Base-by-base conservation (phyloP, 495 filamentous ascomycete genomes). In the Trypethelium eluteriae region DNA sequence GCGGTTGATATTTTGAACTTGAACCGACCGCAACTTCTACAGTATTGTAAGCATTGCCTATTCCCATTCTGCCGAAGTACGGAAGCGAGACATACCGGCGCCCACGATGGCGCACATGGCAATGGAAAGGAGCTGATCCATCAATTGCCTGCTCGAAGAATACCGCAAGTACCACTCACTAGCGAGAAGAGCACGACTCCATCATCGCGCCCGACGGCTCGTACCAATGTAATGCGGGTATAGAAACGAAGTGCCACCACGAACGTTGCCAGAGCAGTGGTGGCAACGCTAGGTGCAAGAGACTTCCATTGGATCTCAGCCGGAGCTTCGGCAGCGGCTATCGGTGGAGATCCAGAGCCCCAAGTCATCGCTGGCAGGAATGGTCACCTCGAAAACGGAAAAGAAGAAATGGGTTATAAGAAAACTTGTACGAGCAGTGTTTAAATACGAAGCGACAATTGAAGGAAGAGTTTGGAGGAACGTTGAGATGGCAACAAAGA, bases 221-320 rank as follows among this genome's bases (percentile, higher is more conserved):
- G 66, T 2, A 70, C 49, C 12, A 76, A 32, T 25, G 38, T 61
- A 36, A 65, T 59, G 38, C 74, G 67, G 1, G 72, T 71, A 57
- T 71, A 73, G 67, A 69, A 74, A 69, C 74, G 62, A 47, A 67
- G 3, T 16, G 62, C 64, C 5, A 74, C 70, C n/a, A 72, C 68
- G 36, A 39, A 36, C 1, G 53, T 63, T n/a, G 70, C 69, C 10
- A 72, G 18, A 0, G 64, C 38, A 1, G 66, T 65, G 39, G 46
- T 64, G 2, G 62, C 68, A 12, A 74, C 62, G 9, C 66, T 62
- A 11, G 72, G 72, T 12, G 44, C 70, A 3, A 74, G 64, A 2
- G 70, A 68, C 63, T 69, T 62, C 68, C 68, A 71, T n/a, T 67
- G 69, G 39, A 73, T 68, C 18, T 32, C 53, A 7, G 32, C 4